phyloP scores from a whole-genome alignment of 306 rosid species.

The Quercus mongolica region DNA sequence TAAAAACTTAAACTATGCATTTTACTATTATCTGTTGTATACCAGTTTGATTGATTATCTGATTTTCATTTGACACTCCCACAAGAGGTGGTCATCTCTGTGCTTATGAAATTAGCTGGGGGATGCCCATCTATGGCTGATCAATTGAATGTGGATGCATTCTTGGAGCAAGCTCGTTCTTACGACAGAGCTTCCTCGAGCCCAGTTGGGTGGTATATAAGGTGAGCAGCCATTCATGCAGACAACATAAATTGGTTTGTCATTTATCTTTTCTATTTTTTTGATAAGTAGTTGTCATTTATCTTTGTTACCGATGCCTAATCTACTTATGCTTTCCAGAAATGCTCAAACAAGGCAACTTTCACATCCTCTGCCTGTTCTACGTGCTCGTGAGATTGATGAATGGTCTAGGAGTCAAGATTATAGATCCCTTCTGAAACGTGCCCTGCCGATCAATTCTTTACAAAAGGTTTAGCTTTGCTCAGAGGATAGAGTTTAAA shows the following conservation, averaged over 20 bases:
- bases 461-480: conserved; percentile 30
- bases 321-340: conserved; percentile 41
- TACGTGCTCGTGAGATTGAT: conserved; percentile 94
- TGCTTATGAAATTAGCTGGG: conserved; percentile 97
- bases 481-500: conserved; percentile 13
- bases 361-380: conserved; percentile 90
- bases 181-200: conserved; percentile 96
- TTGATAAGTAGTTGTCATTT: background rate
- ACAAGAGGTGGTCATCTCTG: conserved; percentile 97
- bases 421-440: conserved; percentile 58
- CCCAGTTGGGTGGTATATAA: conserved; percentile 91
- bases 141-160: conserved; percentile 91
- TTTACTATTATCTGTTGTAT: conserved; percentile 1
- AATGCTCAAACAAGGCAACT: conserved; percentile 95
- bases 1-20: background rate
- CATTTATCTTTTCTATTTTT: background rate
- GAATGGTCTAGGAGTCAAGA: conserved; percentile 84
- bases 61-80: conserved; percentile 35
- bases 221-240: conserved; percentile 37
- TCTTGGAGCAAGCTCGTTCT: conserved; percentile 96
- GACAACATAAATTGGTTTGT: background rate
- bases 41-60: conserved; percentile 19
- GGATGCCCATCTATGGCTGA: conserved; percentile 97
- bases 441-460: conserved; percentile 40
- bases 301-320: conserved; percentile 10